Percentiles rank a stretch among this genome's conserved stretches.
Conservation (phyloP, 169 alveolate species). For the Eimeria praecox region DNA sequence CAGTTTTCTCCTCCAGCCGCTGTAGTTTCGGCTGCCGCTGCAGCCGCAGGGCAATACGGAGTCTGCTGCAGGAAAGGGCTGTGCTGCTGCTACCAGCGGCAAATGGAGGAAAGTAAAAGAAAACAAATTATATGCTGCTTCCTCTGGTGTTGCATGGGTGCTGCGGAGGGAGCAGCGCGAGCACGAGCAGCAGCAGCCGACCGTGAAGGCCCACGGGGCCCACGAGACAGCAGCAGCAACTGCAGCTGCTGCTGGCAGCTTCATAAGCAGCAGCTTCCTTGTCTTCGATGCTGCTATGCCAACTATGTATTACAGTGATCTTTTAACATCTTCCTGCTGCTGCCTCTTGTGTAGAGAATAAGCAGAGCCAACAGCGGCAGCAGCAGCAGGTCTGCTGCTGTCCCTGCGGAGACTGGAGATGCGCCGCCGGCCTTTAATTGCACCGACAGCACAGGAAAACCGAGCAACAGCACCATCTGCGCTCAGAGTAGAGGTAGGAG, state of each 20-base stretch:
- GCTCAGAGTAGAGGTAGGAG: background rate
- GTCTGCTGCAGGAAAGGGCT: background rate
- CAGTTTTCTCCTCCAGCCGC: background rate
- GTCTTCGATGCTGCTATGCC: background rate
- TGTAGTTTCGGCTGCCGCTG: background rate
- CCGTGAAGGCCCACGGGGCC: conserved; percentile 42
- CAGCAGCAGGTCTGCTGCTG: background rate
- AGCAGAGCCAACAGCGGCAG: background rate
- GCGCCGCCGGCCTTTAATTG: background rate
- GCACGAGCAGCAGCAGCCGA: background rate
- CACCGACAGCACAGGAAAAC: background rate
- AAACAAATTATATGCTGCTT: background rate
- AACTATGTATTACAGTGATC: background rate
- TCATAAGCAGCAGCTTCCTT: background rate
- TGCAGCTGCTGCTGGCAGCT: conserved; percentile 15
- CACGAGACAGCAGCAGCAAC: conserved; percentile 45
- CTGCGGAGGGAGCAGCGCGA: background rate
- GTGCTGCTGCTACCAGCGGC: background rate
- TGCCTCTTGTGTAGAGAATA: background rate
- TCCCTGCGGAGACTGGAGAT: background rate
- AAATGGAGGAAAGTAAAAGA: background rate
- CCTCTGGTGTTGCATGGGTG: background rate
- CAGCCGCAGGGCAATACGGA: background rate
- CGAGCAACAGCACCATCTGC: background rate
- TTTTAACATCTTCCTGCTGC: background rate